Percentiles rank a stretch among this genome's conserved stretches.
These are phyloP conservation scores for Cadophora luteo-olivacea DNA, from an alignment of 2,329 filamentous ascomycete genomes.

Conservation along the genomic window DNA sequence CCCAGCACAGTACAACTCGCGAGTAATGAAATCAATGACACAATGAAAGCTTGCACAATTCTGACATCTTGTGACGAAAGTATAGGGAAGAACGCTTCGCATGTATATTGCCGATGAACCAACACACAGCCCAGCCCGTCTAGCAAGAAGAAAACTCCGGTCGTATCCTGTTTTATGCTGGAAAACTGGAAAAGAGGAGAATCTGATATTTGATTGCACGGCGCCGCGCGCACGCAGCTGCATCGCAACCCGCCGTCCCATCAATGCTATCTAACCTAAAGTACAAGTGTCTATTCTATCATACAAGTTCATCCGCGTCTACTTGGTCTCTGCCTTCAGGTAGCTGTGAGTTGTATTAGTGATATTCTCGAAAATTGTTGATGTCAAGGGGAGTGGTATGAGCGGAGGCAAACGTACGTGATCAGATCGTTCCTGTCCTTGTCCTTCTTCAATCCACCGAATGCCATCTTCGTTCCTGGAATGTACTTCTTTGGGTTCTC, in stretches of 20 bases:
- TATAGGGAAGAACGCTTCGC: not conserved
- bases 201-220: conserved; percentile 29
- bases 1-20: not conserved
- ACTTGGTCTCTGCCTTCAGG: conserved; percentile 74
- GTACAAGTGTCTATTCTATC: conserved; percentile 42
- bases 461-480: conserved; percentile 99
- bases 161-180: not conserved
- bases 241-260: conserved; percentile 12
- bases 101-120: not conserved
- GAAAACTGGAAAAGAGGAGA: conserved; percentile 33
- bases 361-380: no score
- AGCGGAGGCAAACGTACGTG: conserved; percentile 70
- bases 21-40: conserved; percentile 5
- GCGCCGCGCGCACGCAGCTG: conserved; percentile 14
- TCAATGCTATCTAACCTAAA: conserved; percentile 41
- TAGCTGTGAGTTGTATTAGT: conserved; percentile 53
- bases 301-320: conserved; percentile 51
- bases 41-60: not conserved
- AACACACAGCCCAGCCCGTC: not conserved
- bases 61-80: not conserved
- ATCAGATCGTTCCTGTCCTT: conserved; percentile 99
- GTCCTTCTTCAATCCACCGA: conserved; percentile 99
- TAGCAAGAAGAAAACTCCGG: not conserved
- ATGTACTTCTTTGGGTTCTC: conserved; percentile 99
- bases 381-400: not conserved